Evolutionary conservation across 768 basidiomycete species (phyloP).

Genomic region (Russula earlei): DNA sequence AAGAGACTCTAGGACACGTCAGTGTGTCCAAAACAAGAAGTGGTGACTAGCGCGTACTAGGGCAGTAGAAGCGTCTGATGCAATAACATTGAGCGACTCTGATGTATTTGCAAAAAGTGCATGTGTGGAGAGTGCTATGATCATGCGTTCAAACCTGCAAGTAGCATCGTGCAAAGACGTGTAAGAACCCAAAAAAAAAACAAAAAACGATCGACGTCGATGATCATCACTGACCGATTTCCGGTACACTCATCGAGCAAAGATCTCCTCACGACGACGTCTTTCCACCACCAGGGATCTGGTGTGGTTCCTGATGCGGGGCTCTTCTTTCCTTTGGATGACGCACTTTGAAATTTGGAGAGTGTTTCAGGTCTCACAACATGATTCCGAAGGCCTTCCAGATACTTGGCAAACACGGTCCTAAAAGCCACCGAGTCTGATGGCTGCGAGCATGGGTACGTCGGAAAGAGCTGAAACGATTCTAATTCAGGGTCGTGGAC

Average conservation of each 20-base stretch:
- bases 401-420: slow-evolving; percentile 40
- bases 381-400: slow-evolving; percentile 38
- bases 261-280: slow-evolving; percentile 46
- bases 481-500: not conserved
- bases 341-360: slow-evolving; percentile 6
- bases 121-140: slow-evolving; percentile 45
- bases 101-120: slow-evolving; percentile 31
- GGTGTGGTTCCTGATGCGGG: slow-evolving; percentile 3
- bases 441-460: slow-evolving; percentile 45
- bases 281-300: slow-evolving; percentile 46
- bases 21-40: slow-evolving; percentile 3
- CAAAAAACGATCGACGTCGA: not conserved
- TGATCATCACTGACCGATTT: slow-evolving; percentile 31
- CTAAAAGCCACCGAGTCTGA: slow-evolving; percentile 44
- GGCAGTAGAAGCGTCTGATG: slow-evolving; percentile 6
- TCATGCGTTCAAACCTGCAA: slow-evolving; percentile 41
- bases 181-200: slow-evolving; percentile 1
- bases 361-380: slow-evolving; percentile 28
- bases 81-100: slow-evolving; percentile 9
- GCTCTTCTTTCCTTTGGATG: slow-evolving; percentile 19
- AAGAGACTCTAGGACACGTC: slow-evolving; percentile 22
- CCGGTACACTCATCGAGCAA: slow-evolving; percentile 46
- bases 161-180: slow-evolving; percentile 4
- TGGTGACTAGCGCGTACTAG: not conserved
- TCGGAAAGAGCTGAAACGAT: slow-evolving; percentile 34